These are phyloP conservation scores for Wickerhamiella dianesei DNA, from an alignment of 805 yeast genomes.

Conservation along the genomic window DNA sequence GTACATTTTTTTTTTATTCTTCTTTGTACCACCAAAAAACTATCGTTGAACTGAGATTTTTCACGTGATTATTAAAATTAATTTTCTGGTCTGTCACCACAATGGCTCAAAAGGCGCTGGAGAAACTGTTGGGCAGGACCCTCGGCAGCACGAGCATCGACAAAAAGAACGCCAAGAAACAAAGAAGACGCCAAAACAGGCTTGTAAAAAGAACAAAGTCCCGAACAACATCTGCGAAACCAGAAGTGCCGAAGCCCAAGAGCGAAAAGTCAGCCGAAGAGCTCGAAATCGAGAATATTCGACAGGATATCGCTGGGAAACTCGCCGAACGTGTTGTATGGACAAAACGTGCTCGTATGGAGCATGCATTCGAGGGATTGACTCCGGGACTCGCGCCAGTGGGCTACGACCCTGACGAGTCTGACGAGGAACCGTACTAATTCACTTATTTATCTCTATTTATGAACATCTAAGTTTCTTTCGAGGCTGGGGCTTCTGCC, in stretches of 20 bases:
- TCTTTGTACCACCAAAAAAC: background rate
- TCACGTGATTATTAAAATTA: no score
- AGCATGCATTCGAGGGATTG: conserved; percentile 14
- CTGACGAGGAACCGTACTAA: conserved; percentile 18
- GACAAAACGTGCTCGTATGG: conserved; percentile 12
- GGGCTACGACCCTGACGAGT: conserved; percentile 20
- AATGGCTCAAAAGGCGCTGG: conserved; percentile 3
- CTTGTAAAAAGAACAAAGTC: conserved; percentile 2
- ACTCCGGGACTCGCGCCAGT: conserved; percentile 22
- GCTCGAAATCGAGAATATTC: conserved; percentile 12
- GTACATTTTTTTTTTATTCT: background rate
- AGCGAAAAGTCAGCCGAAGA: conserved; percentile 1
- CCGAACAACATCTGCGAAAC: conserved; percentile 6
- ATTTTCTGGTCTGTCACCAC: no score
- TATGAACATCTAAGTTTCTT: background rate
- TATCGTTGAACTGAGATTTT: no score
- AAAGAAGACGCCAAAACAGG: conserved; percentile 1
- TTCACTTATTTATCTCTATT: background rate
- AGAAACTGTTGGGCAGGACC: conserved; percentile 13
- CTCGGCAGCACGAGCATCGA: conserved; percentile 4
- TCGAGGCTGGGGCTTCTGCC: background rate
- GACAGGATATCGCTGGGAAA: conserved; percentile 12
- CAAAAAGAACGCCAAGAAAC: conserved; percentile 2
- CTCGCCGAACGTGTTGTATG: conserved; percentile 9
- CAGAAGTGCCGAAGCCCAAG: background rate